Evolutionary conservation across 495 filamentous ascomycete species (phyloP), one percentile per base, ranked within the genome.

Genomic region (Diplogelasinospora grovesii): DNA sequence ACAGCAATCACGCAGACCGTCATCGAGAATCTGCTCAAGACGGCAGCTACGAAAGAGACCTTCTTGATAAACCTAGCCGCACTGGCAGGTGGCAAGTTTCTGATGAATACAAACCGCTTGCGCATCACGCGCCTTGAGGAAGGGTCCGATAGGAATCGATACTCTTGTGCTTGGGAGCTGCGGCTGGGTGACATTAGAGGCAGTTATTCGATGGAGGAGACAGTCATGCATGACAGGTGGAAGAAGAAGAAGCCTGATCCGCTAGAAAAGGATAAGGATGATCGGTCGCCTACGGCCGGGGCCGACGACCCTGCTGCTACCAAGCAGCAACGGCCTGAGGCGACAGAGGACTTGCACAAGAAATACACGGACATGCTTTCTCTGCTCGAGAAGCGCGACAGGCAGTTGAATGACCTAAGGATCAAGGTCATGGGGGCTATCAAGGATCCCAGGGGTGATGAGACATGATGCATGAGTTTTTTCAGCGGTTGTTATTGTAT

Each of bases 41-140:
- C 66, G 16, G 65, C 69, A 0, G 51, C 54, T 0, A 67, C 56
- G 10, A 65, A 65, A 6, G 62, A 74, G 49, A 61, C 63, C 0
- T 78, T 75, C 39, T 50, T 78, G 5, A 75, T 76, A 22, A 76
- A 76, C 42, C 49, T 75, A 0, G 56, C 68, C 1, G 70, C 70
- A 9, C 56, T 78, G 26, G 66, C 60, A 7, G 73, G 74, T 4
- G 69, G 68, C 4, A 61, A 57, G 23, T 45, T 64, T 5, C 42
- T 77, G 31, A 66, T 72, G 56, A 53, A 49, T 3, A 48, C 51
- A 6, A 53, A 49, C 16, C 49, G 43, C 22, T 49, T 66, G 19
- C 52, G 46, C 14, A 61, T 74, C 25, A 66, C 59, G 8, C 54
- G 62, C 9, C 18, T 66, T 4, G 60, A 69, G 35, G 48, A 61